phyloP scores from a whole-genome alignment of 2,329 filamentous ascomycete species.

The Pezicula rhizophila region DNA sequence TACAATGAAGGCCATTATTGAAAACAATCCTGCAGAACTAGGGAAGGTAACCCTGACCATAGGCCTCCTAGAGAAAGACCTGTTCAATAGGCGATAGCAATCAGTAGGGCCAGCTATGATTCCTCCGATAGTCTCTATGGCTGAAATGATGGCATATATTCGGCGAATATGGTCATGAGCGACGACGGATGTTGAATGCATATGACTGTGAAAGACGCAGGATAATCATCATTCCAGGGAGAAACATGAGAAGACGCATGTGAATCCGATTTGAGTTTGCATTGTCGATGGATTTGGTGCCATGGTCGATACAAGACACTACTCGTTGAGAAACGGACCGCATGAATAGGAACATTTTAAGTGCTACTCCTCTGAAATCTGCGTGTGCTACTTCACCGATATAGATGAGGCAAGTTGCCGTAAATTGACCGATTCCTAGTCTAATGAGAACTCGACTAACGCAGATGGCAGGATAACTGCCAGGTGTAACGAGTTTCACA shows the following conservation, averaged over 20 bases:
- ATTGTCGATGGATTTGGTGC: slow-evolving; percentile 17
- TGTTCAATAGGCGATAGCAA: too few relatives aligned
- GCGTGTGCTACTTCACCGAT: slow-evolving; percentile 31
- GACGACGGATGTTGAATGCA: too few relatives aligned
- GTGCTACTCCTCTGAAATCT: slow-evolving; percentile 27
- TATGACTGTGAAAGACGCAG: too few relatives aligned
- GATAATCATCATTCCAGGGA: slow-evolving; percentile 20
- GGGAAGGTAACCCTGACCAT: too few relatives aligned
- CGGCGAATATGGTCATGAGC: too few relatives aligned
- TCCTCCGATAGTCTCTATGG: too few relatives aligned
- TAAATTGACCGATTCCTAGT: slow-evolving; percentile 31
- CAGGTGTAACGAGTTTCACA: slow-evolving; percentile 9
- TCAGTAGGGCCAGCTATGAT: too few relatives aligned
- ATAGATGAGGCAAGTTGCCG: slow-evolving; percentile 32
- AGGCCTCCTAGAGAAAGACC: too few relatives aligned
- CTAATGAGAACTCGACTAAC: slow-evolving; percentile 18
- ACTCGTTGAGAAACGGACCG: slow-evolving; percentile 32
- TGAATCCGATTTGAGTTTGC: slow-evolving; percentile 29
- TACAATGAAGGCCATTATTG: too few relatives aligned
- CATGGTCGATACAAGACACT: slow-evolving; percentile 28
- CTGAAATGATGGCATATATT: too few relatives aligned
- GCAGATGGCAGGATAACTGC: slow-evolving; percentile 16
- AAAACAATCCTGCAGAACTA: too few relatives aligned
- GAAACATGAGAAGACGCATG: slow-evolving; percentile 20
- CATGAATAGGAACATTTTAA: slow-evolving; percentile 36